phyloP scores from a whole-genome alignment of 345 rosid genomes.

The Boechera divaricarpa region DNA sequence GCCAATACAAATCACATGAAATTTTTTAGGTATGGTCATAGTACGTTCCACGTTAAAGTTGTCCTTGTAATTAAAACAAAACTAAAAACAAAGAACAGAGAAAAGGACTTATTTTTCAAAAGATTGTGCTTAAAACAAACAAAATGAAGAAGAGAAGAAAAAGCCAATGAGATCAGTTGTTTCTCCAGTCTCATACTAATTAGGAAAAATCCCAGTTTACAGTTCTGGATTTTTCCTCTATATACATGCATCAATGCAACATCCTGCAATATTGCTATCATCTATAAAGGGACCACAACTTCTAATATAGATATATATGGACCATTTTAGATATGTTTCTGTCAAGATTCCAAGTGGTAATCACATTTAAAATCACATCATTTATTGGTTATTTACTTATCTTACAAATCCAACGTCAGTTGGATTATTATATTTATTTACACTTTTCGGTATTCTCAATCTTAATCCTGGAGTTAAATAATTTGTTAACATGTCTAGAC shows the following conservation, averaged over 20 bases:
- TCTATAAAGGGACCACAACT: constrained; percentile 40
- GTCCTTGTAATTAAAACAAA: constrained; percentile 36
- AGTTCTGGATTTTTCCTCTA: constrained; percentile 37
- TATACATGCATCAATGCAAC: constrained; percentile 24
- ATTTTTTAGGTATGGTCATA: constrained; percentile 18
- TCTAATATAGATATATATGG: constrained; percentile 13
- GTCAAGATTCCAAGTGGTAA: constrained; percentile 23
- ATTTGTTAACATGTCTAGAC: no score
- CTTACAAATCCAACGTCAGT: constrained; percentile 18
- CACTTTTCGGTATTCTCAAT: neutral
- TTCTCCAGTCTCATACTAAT: constrained; percentile 38
- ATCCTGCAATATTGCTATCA: constrained; percentile 35
- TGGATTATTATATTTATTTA: neutral
- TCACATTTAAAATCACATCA: constrained; percentile 25
- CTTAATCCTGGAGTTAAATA: neutral
- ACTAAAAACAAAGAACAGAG: constrained; percentile 36
- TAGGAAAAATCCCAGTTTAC: constrained; percentile 41
- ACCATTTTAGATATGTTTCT: constrained; percentile 28
- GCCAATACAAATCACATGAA: constrained; percentile 47
- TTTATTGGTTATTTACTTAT: constrained; percentile 10
- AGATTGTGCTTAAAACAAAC: constrained; percentile 32
- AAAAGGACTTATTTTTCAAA: constrained; percentile 14
- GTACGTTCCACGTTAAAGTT: constrained; percentile 35
- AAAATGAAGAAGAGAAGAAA: constrained; percentile 31
- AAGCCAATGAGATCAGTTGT: constrained; percentile 7